These are phyloP conservation scores for Scleroderma bovista DNA, from an alignment of 768 basidiomycete species.

Conservation along the genomic window DNA sequence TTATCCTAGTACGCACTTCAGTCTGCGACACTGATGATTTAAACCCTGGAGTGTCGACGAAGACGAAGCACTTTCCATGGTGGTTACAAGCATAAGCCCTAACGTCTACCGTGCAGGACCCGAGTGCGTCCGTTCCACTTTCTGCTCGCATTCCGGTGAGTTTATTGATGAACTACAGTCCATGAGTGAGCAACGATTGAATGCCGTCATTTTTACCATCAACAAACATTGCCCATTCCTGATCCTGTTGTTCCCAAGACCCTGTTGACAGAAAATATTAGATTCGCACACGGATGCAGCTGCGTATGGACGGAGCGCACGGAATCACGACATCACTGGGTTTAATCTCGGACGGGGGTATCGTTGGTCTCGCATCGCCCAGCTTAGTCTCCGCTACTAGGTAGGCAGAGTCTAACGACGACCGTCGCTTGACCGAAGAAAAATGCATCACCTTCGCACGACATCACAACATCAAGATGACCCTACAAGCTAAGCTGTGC, in stretches of 20 bases:
- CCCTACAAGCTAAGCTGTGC: no score
- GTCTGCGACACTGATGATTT: neutral
- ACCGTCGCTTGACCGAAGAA: no score
- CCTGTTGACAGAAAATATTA: neutral
- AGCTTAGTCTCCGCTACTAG: no score
- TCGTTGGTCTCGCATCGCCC: neutral
- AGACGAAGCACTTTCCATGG: neutral
- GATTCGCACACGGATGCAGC: neutral
- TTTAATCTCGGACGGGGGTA: neutral
- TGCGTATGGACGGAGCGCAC: neutral
- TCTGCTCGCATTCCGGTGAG: neutral
- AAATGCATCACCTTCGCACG: no score
- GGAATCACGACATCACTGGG: neutral
- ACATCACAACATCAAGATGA: no score
- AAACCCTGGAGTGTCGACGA: neutral
- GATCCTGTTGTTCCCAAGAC: neutral
- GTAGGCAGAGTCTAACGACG: no score
- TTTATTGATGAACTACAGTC: neutral
- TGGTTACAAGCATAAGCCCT: neutral
- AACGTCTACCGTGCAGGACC: neutral
- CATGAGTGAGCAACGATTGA: neutral
- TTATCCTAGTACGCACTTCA: neutral
- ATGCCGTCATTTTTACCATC: neutral
- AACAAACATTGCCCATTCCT: neutral
- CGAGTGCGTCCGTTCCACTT: neutral